These are phyloP conservation scores for Kitagawia praeruptora DNA, from an alignment of 129 eudicot species.

Conservation along the genomic window DNA sequence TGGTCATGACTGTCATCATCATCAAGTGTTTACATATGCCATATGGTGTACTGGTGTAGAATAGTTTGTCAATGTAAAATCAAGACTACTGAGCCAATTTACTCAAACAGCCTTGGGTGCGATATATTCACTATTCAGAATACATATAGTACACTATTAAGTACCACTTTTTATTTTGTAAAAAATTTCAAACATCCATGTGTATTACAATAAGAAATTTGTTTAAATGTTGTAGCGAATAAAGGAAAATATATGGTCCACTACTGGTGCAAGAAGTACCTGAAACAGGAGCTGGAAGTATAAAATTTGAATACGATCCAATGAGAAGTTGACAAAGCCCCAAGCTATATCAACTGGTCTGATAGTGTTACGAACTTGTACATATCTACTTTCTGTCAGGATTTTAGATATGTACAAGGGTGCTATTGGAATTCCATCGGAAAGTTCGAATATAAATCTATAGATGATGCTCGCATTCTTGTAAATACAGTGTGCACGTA, in stretches of 20 bases:
- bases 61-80: not conserved
- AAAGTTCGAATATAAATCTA: too few relatives aligned
- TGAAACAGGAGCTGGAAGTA: not conserved
- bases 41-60: not conserved
- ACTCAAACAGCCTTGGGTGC: not conserved
- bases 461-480: too few relatives aligned
- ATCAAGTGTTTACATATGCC: too few relatives aligned
- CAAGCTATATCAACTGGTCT: not conserved
- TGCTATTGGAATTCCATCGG: not conserved
- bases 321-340: slow-evolving; percentile 1
- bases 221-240: not conserved
- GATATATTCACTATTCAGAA: not conserved
- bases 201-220: too few relatives aligned
- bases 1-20: not conserved
- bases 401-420: not conserved
- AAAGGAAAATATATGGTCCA: not conserved
- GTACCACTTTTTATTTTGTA: not conserved
- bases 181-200: too few relatives aligned
- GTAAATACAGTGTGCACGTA: too few relatives aligned
- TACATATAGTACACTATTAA: too few relatives aligned
- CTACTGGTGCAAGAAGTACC: not conserved
- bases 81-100: not conserved
- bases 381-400: not conserved
- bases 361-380: not conserved
- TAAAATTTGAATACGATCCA: not conserved